Evolutionary conservation across 1,284 basidiomycete species (phyloP), one percentile per base, ranked within the genome.

Genomic region (Mycena citricolor): DNA sequence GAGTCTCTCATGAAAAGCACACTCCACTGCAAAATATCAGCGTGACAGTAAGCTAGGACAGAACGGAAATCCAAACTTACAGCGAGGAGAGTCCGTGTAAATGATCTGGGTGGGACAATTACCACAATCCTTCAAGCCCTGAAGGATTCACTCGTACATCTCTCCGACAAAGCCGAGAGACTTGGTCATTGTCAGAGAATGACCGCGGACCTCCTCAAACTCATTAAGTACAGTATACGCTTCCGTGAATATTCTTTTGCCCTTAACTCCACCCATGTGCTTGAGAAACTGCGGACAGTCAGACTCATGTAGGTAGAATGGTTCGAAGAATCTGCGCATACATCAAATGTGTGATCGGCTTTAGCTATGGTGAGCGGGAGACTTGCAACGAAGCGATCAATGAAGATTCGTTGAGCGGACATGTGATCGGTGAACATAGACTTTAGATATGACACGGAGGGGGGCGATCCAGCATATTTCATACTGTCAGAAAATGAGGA

Each of bases 51-150:
- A 10, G 29, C 17, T 2, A 4, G 7, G 22, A 16, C 17, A 17
- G n/a, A 26, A 37, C 11, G 35, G 24, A 12, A 17, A n/a, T n/a
- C n/a, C n/a, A n/a, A 5, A 23, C 44, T 14, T 28, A 47, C 49
- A 1, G 38, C 42, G 49, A n/a, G 48, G 48, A 11, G 48, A 45
- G 14, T 50, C 44, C 2, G 43, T 46, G 25, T 49, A 45, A 10
- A 49, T 14, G 1, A 49, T 13, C n/a, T 37, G 23, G 6, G 47
- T 49, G 8, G 47, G 39, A 11, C 31, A 30, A 17, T 46, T n/a
- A 11, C 32, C 32, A 4, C 26, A n/a, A 8, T 28, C 21, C 19
- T 42, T 46, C 16, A 50, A 16, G 6, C 44, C 30, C 5, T 33
- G 6, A 7, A 33, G 39, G 19, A 50, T 45, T 2, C 35, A 11